Conservation (phyloP, 2,329 filamentous ascomycete species). For the Beauveria pseudobassiana region DNA sequence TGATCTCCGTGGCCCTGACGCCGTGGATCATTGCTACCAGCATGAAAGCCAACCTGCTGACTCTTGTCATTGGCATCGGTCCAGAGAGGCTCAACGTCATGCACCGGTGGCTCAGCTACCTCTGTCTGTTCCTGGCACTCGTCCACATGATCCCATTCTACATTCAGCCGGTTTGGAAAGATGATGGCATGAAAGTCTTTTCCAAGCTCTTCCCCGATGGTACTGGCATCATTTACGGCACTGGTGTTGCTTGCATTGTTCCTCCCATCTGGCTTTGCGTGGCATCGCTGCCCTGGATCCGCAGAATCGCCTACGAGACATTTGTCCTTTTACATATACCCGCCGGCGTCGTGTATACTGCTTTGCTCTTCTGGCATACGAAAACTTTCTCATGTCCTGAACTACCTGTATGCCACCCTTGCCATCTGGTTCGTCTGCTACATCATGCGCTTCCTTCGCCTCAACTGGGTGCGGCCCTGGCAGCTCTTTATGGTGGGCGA, state of each 20-base stretch:
- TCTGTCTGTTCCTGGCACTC: constrained; percentile 74
- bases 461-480: constrained; percentile 84
- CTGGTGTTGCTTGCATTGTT: constrained; percentile 72
- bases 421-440: constrained; percentile 75
- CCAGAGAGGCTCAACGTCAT: constrained; percentile 89
- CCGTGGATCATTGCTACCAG: constrained; percentile 88
- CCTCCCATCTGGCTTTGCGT: constrained; percentile 78
- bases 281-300: constrained; percentile 72
- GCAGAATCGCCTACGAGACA: constrained; percentile 73
- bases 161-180: constrained; percentile 77
- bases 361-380: constrained; percentile 89
- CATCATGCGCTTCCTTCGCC: constrained; percentile 65
- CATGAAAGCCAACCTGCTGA: constrained; percentile 85
- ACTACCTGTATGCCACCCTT: constrained; percentile 75
- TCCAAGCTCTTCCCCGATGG: constrained; percentile 58
- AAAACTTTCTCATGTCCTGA: constrained; percentile 88
- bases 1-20: constrained; percentile 85
- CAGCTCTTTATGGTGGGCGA: constrained; percentile 80
- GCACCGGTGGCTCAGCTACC: constrained; percentile 84
- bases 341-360: constrained; percentile 72
- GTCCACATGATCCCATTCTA: constrained; percentile 88
- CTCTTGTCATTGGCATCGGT: constrained; percentile 78
- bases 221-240: constrained; percentile 72
- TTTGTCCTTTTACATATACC: constrained; percentile 81
- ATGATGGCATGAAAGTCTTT: constrained; percentile 65